These are phyloP conservation scores for Curvularia lunata DNA, from an alignment of 2,329 filamentous ascomycete genomes.

Conservation along the genomic window DNA sequence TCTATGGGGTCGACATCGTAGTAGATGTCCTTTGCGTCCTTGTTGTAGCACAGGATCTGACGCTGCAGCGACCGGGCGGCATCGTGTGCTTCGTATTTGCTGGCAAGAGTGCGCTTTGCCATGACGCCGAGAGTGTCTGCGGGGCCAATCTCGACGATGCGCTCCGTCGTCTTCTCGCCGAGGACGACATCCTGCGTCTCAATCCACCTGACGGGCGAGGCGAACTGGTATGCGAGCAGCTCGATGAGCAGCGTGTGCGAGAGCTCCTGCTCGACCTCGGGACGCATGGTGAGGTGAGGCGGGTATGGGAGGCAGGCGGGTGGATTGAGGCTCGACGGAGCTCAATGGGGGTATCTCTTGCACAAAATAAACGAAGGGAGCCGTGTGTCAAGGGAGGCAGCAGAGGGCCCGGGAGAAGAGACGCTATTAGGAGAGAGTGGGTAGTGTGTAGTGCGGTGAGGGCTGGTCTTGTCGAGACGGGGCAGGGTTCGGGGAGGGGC, in stretches of 20 bases:
- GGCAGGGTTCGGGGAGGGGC: constrained; percentile 25
- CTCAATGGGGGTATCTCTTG: constrained; percentile 36
- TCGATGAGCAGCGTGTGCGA: constrained; percentile 97
- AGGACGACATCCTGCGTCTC: constrained; percentile 99
- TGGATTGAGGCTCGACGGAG: constrained; percentile 31
- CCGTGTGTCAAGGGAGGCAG: constrained; percentile 24
- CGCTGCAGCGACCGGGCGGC: constrained; percentile 94
- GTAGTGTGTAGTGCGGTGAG: constrained; percentile 19
- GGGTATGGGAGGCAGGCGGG: constrained; percentile 17
- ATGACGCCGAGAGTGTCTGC: constrained; percentile 97
- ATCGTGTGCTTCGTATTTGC: constrained; percentile 98
- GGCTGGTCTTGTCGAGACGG: constrained; percentile 7
- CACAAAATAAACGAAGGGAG: constrained; percentile 30
- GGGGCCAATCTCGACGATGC: constrained; percentile 96
- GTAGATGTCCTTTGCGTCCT: constrained; percentile 99
- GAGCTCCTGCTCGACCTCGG: constrained; percentile 99
- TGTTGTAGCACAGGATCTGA: constrained; percentile 99
- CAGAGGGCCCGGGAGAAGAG: constrained; percentile 24
- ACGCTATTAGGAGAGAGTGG: constrained; percentile 19
- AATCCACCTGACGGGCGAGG: constrained; percentile 98
- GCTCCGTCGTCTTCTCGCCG: constrained; percentile 92
- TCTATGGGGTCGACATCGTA: constrained; percentile 97
- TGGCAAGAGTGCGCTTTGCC: constrained; percentile 93
- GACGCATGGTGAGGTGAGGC: constrained; percentile 74
- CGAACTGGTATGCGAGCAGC: constrained; percentile 98